A percentile compares a stretch with the other conserved stretches of the same genome.
Conservation (phyloP, 306 rosid species). For the Acacia melanoxylon region DNA sequence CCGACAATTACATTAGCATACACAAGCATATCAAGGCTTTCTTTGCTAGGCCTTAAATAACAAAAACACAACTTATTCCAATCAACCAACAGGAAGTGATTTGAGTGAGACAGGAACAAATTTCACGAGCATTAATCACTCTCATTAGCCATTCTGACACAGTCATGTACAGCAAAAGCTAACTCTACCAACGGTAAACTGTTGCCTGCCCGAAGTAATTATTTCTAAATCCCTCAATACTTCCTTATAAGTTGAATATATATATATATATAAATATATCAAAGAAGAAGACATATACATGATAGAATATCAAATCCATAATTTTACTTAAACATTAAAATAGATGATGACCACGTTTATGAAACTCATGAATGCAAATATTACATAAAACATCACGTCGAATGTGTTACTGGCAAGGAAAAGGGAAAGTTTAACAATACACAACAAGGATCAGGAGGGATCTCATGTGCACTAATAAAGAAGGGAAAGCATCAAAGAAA, state of each 20-base stretch:
- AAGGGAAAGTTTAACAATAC: not conserved
- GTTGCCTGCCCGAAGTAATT: slow-evolving; percentile 3
- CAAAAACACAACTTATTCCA: slow-evolving; percentile 13
- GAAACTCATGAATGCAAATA: not conserved
- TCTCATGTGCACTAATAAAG: slow-evolving; percentile 3
- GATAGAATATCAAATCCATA: not conserved
- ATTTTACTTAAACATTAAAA: not conserved
- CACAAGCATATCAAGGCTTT: slow-evolving; percentile 3
- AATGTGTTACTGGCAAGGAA: not conserved
- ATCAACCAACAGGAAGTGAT: slow-evolving; percentile 7
- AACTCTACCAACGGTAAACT: not conserved
- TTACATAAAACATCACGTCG: not conserved
- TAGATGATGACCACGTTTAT: not conserved
- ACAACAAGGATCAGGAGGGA: slow-evolving; percentile 1
- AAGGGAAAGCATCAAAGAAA: not conserved
- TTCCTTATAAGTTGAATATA: slow-evolving; percentile 10
- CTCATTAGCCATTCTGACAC: slow-evolving; percentile 2
- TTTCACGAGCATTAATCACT: slow-evolving; percentile 13
- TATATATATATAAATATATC: no score
- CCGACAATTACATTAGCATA: not conserved
- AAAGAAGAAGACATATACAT: not conserved
- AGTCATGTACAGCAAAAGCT: not conserved
- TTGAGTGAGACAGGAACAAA: slow-evolving; percentile 20
- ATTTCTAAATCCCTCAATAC: slow-evolving; percentile 5
- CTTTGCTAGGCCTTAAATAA: slow-evolving; percentile 3